Evolutionary conservation across 768 basidiomycete genomes (phyloP).

Genomic region (Butyriboletus loyo): DNA sequence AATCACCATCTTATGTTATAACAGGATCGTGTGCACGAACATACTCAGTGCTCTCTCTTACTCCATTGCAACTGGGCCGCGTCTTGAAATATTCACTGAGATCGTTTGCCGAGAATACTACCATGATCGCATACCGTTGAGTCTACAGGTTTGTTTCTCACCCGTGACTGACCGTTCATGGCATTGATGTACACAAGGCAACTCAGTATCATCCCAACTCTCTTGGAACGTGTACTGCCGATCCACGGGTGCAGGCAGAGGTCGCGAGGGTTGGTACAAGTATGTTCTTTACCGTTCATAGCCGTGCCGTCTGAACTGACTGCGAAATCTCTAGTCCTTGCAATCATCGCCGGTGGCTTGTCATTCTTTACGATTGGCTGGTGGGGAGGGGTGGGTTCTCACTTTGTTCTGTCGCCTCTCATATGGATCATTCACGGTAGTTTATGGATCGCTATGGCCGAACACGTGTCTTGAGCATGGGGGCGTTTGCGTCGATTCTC

Average conservation of each 20-base stretch:
- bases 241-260: background rate
- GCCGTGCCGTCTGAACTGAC: background rate
- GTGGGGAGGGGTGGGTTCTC: background rate
- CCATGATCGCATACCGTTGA: background rate
- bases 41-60: background rate
- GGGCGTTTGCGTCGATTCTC: background rate
- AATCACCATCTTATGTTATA: background rate
- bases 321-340: background rate
- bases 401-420: background rate
- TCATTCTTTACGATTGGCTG: background rate
- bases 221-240: background rate
- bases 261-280: background rate
- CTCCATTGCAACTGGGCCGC: background rate
- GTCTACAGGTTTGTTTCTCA: background rate
- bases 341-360: background rate
- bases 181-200: background rate
- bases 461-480: background rate
- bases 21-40: background rate
- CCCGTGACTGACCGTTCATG: background rate
- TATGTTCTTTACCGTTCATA: background rate
- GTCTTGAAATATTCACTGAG: background rate
- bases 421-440: background rate
- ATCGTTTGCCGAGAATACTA: background rate
- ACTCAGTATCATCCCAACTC: background rate
- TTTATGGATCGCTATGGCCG: background rate